Base-by-base conservation (phyloP, 192 early-diverging fungal genomes). In the Backusella circina region DNA sequence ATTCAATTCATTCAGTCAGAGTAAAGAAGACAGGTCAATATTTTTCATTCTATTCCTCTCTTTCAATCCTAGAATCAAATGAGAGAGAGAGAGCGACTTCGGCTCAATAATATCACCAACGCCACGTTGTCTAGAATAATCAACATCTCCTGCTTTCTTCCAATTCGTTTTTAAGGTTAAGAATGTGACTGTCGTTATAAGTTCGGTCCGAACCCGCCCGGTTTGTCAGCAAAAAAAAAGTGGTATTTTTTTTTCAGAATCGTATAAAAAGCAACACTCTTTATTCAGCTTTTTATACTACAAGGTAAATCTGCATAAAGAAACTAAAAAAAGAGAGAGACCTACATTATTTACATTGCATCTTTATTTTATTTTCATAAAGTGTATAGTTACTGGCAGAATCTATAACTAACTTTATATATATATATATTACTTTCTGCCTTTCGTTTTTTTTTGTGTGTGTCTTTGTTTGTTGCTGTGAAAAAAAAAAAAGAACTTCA, bases 211-310 rank as follows among this genome's bases (percentile, higher is more conserved):
- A 61, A 61, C 54, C 54, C 54, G 21, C 21, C 54, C 54, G 54
- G 54, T 61, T 61, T 61, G 54, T 61, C 54, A 61, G 54, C 54
- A 61, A 61, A 61, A 61, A 57, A 61, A 61, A 61, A 61, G 54
- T 61, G 54, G 54, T 61, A 61, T 61, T 61, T 61, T 61, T 61
- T 57, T 61, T 61, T 61, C 54, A 61, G 23, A 61, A 61, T 13
- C 54, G 10, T 61, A 61, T 61, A 61, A 61, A 61, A 61, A 61
- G 54, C 54, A 61, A 61, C 54, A 13, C 54, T 61, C 54, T 61
- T 61, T 61, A 61, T 61, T 61, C 54, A 61, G 23, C 23, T 61
- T 61, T 61, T 61, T 28, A 61, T 61, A 61, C 54, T 61, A 13
- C 23, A 61, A 61, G 54, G 54, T 61, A 61, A 61, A 61, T 61